Conservation (phyloP, 306 rosid species). For the Cucumis sativus region DNA sequence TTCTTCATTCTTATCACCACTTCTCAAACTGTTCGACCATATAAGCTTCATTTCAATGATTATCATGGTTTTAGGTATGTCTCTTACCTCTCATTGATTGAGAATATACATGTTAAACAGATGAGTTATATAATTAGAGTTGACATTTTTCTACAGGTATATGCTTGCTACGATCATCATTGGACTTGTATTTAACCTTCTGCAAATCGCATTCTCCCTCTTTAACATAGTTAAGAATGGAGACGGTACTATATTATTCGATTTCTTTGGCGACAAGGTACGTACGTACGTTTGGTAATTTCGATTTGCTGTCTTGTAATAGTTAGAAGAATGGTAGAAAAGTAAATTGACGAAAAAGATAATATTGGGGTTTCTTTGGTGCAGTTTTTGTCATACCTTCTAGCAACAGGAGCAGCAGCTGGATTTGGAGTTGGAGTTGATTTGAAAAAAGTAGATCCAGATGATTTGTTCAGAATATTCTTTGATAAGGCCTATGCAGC, state of each 20-base stretch:
- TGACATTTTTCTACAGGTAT: not conserved
- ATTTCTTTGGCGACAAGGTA: constrained; percentile 70
- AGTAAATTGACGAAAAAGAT: not conserved
- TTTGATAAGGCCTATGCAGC: constrained; percentile 35
- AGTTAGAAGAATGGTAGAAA: no score
- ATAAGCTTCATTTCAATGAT: not conserved
- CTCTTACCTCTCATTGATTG: no score
- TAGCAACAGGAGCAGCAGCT: constrained; percentile 48
- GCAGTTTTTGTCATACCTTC: constrained; percentile 48
- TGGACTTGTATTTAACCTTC: constrained; percentile 25
- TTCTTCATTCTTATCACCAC: constrained; percentile 28
- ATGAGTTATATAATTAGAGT: no score
- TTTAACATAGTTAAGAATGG: constrained; percentile 10
- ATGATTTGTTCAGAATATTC: not conserved
- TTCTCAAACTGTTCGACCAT: not conserved
- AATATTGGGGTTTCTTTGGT: not conserved
- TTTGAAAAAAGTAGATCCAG: not conserved
- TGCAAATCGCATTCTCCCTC: constrained; percentile 42
- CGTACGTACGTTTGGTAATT: not conserved
- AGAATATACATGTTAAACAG: no score
- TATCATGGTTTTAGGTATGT: not conserved
- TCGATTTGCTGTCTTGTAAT: no score
- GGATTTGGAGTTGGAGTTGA: constrained; percentile 26
- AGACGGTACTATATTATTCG: constrained; percentile 17
- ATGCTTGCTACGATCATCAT: constrained; percentile 22